Evolutionary conservation across 306 rosid genomes (phyloP), one percentile per base, ranked within the genome.

Genomic region (Glycine soja): DNA sequence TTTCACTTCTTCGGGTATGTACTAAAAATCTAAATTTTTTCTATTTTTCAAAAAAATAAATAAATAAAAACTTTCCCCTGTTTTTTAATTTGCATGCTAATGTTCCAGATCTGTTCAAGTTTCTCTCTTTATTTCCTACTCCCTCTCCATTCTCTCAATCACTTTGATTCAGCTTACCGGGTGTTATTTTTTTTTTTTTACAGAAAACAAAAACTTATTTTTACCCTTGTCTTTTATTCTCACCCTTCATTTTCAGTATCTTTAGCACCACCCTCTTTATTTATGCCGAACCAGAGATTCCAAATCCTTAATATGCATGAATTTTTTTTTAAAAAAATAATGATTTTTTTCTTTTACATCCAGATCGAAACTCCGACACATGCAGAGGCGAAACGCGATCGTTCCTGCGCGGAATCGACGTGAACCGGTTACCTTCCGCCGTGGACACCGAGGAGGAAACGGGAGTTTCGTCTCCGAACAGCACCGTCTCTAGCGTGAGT

Each of bases 401-500:
- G 0, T 87, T 90, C 11, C 87, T 91, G 3, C 86, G 90, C 8
- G 99, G 95, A n/a, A 89, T 95, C 87, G 97, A 95, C 88, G 97
- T 95, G 85, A 95, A 95, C 82, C 87, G 92, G 54, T 62, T 85
- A 24, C 99, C 97, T 4, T 82, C 95, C 2, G 72, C 75, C 13
- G 88, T 19, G 3, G 97, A 91, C 3, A 85, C 88, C 48, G 96
- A 95, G 14, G 97, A 91, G 12, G 94, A 92, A 54, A 90, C 90
- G 0, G 97, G 94, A 3, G 90, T 87, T 57, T 95, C 99, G 11
- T 93, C 98, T 3, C 99, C 99, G 0, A 93, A 93, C 90, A 95
- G 98, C 85, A 95, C 99, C 3, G 89, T 95, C 9, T 95, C 99
- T 36, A 95, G 90, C 70, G 87, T 93, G n/a, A 95, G 98, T 63